Percentiles rank a stretch among this genome's conserved stretches.
These are phyloP conservation scores for Mycena leptocephala DNA, from an alignment of 768 basidiomycete genomes.

Conservation along the genomic window DNA sequence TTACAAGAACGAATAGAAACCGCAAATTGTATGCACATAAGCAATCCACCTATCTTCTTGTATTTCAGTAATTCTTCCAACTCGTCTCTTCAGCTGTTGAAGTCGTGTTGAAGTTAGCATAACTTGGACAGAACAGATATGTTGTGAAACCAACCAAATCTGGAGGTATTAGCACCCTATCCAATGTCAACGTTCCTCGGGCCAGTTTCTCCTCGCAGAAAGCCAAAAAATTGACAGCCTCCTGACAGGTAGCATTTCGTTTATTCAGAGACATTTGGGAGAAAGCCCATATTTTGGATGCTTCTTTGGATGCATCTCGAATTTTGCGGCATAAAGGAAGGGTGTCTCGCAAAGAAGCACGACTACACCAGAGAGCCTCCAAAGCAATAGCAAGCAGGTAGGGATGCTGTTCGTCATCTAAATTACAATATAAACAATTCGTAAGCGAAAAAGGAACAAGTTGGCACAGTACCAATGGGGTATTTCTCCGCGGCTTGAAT, in stretches of 20 bases:
- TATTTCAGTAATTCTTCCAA: not conserved
- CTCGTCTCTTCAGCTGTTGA: conserved; percentile 14
- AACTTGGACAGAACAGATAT: not conserved
- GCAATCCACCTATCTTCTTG: not conserved
- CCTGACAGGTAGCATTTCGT: conserved; percentile 10
- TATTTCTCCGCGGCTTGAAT: conserved; percentile 26
- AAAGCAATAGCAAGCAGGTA: conserved; percentile 47
- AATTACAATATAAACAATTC: no score
- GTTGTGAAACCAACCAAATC: conserved; percentile 8
- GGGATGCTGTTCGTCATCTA: conserved; percentile 27
- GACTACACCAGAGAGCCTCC: conserved; percentile 48
- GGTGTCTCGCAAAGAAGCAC: conserved; percentile 11
- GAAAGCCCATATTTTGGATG: conserved; percentile 12
- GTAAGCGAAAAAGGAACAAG: not conserved
- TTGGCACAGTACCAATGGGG: conserved; percentile 8
- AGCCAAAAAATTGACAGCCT: conserved; percentile 15
- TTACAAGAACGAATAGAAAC: no score
- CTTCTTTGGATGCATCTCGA: not conserved
- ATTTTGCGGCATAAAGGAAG: conserved; percentile 24
- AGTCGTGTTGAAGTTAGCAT: not conserved
- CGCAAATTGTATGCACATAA: no score
- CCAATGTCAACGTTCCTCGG: not conserved
- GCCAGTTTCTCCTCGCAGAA: conserved; percentile 16
- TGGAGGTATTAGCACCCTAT: not conserved
- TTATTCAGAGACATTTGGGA: not conserved